Evolutionary conservation across 306 rosid species (phyloP).

Genomic region (Corylus americana): DNA sequence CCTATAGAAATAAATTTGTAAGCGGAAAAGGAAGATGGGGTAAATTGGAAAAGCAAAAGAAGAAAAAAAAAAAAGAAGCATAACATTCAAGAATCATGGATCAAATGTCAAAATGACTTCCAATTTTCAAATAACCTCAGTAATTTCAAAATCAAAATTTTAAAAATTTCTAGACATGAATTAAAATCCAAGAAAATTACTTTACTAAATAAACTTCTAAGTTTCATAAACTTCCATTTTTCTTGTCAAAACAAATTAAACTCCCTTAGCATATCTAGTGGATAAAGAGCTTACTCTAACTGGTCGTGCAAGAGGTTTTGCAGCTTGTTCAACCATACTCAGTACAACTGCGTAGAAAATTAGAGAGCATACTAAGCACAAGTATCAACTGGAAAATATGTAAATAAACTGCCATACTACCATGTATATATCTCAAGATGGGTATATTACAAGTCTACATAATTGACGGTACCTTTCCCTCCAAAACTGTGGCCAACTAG

Average conservation of each 20-base stretch:
- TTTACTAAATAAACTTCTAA: neutral
- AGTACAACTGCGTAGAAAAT: slow-evolving; percentile 63
- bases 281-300: slow-evolving; percentile 60
- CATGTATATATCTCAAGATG: neutral
- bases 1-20: slow-evolving; percentile 47
- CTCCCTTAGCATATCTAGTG: neutral
- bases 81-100: neutral
- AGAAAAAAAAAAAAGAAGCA: neutral
- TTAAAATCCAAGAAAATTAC: neutral
- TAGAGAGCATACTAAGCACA: slow-evolving; percentile 25
- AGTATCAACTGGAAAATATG: slow-evolving; percentile 12
- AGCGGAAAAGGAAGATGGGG: slow-evolving; percentile 19
- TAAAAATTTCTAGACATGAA: neutral
- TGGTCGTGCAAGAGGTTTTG: slow-evolving; percentile 96
- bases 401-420: neutral
- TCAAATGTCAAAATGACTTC: neutral
- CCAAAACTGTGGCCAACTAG: slow-evolving; percentile 98
- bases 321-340: slow-evolving; percentile 98
- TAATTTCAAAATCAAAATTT: neutral
- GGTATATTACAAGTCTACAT: neutral
- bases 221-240: neutral
- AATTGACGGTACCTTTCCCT: slow-evolving; percentile 68
- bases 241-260: neutral
- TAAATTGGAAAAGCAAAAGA: neutral
- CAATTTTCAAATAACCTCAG: neutral